These are phyloP conservation scores for Fusarium udum DNA, from an alignment of 2,329 filamentous ascomycete genomes.

Conservation along the genomic window DNA sequence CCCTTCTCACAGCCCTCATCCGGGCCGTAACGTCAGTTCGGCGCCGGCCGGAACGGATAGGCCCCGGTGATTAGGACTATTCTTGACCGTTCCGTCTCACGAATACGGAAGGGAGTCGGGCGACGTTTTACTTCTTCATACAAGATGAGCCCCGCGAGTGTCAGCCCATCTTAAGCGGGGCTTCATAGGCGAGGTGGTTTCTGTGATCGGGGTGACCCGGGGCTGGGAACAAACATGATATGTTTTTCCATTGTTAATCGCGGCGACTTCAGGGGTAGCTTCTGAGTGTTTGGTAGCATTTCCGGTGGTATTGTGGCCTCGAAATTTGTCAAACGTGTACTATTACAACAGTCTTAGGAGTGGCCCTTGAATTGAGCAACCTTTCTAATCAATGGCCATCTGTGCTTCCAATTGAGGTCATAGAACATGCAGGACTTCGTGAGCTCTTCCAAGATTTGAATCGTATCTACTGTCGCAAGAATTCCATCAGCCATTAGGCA, in stretches of 20 bases:
- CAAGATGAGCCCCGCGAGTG: constrained; percentile 18
- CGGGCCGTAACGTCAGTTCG: constrained; percentile 15
- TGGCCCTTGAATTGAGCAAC: background rate
- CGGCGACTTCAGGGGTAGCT: constrained; percentile 3
- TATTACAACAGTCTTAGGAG: too few relatives aligned
- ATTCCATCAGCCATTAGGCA: background rate
- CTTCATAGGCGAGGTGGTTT: constrained; percentile 24
- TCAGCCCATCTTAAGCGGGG: constrained; percentile 44
- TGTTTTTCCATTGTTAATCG: constrained; percentile 13
- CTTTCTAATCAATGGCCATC: background rate
- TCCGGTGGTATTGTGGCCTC: constrained; percentile 2
- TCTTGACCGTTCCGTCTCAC: constrained; percentile 20
- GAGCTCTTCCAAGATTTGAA: background rate
- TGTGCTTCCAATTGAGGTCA: background rate
- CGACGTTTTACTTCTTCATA: constrained; percentile 1
- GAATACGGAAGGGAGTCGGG: constrained; percentile 38
- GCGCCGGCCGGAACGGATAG: constrained; percentile 25
- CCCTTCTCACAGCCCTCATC: constrained; percentile 5
- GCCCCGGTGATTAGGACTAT: background rate
- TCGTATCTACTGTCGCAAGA: background rate
- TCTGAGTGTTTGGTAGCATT: background rate
- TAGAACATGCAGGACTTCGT: background rate
- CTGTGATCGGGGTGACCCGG: constrained; percentile 41
- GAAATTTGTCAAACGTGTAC: background rate
- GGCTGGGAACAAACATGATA: constrained; percentile 19